Evolutionary conservation across 805 yeast genomes (phyloP), one percentile per base, ranked within the genome.

Genomic region (Scheffersomyces coipomensis): DNA sequence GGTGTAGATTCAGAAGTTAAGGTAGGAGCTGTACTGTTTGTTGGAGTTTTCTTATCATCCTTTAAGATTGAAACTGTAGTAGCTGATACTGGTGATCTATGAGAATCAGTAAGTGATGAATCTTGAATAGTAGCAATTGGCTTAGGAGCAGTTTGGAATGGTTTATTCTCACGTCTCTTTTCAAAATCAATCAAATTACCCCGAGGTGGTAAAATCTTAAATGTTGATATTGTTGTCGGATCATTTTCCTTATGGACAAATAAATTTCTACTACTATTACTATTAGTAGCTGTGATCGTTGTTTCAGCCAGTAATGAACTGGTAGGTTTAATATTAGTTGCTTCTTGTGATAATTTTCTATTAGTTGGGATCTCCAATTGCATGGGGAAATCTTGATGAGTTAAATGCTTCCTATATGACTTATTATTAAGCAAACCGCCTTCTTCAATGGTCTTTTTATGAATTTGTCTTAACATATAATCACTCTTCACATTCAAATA

Each of bases 141-240:
- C 40, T 60, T 75, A 1, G 81, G 73, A 1, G 73, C 62, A n/a
- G 23, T 19, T 19, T 19, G 34, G 30, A 35, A 64, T 64, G 15
- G 64, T 55, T 15, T 67, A 79, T 52, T 76, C 33, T 78, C 79
- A 32, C 96, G 64, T 37, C 88, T 71, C 49, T 84, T 79, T 51
- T 88, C 93, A 54, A 88, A 88, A 58, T 89, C 89, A 44, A 87
- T 87, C 51, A 85, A 95, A 24, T 75, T 68, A 11, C 75, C 78
- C n/a, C 30, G 30, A 13, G 30, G 30, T 5, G 30, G 30, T 8
- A 27, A 18, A 12, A 27, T 27, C 12, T 27, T 27, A 27, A 27
- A 27, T 15, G 30, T 5, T 13, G 30, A 27, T 15, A 18, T 5
- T 13, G 30, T 13, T 5, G 30, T 13, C 5, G 30, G 30, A 17